Conservation (phyloP, 108 stramenopile species). For the Pseudonitzschia delicatissima region DNA sequence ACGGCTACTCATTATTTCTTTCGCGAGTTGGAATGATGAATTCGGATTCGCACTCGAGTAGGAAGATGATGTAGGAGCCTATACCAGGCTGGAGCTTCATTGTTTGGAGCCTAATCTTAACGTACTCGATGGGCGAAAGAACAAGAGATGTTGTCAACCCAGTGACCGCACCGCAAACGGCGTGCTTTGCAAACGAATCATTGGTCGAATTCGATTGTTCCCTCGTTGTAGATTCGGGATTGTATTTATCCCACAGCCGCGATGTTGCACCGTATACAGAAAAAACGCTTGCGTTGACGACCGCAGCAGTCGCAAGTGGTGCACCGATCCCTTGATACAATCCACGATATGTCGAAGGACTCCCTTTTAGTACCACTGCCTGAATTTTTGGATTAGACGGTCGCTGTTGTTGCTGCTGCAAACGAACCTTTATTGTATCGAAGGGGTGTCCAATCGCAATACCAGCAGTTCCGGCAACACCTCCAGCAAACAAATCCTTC, state of each 20-base stretch:
- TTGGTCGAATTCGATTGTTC: not conserved
- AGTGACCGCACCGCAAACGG: not conserved
- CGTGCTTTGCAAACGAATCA: not conserved
- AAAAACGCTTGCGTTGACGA: slow-evolving; percentile 84
- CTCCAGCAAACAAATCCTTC: not conserved
- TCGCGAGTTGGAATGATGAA: too few relatives aligned
- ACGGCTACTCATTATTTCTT: not conserved
- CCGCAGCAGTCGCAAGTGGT: slow-evolving; percentile 67
- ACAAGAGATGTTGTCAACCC: not conserved
- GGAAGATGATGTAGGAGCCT: not conserved
- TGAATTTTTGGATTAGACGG: not conserved
- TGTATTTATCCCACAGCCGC: slow-evolving; percentile 47
- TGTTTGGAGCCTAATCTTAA: slow-evolving; percentile 34
- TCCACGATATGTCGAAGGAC: not conserved
- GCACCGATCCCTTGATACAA: slow-evolving; percentile 82
- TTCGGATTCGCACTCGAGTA: too few relatives aligned
- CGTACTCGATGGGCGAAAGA: not conserved
- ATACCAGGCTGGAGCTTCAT: too few relatives aligned
- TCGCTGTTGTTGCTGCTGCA: not conserved
- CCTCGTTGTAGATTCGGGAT: not conserved
- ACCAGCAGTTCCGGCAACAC: not conserved
- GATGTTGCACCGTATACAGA: slow-evolving; percentile 64
- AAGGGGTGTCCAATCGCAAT: slow-evolving; percentile 81
- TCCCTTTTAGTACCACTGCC: not conserved
- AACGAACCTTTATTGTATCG: slow-evolving; percentile 73